These are phyloP conservation scores for Cordyceps sp. DNA, from an alignment of 2,329 filamentous ascomycete species.

Conservation along the genomic window DNA sequence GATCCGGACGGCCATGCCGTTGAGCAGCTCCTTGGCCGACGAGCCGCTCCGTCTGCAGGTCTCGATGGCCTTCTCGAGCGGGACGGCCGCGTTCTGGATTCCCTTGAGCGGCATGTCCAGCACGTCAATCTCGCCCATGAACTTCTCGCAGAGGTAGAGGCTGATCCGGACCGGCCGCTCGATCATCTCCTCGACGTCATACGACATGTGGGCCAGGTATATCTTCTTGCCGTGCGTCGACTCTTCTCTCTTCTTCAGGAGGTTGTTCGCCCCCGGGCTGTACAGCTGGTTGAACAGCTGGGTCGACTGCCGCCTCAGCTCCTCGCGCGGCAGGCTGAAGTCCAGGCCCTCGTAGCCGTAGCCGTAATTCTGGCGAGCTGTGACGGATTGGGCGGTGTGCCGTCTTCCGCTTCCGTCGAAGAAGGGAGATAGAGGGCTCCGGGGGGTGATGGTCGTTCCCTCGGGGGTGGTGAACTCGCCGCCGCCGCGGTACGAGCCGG, in stretches of 20 bases:
- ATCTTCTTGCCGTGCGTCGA: no score
- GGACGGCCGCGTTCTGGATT: neutral
- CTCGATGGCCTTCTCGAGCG: neutral
- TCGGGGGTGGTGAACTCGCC: neutral
- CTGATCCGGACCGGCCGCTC: neutral
- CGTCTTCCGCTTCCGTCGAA: neutral
- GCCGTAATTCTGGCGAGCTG: neutral
- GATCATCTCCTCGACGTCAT: neutral
- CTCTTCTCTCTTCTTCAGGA: no score
- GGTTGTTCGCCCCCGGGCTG: no score
- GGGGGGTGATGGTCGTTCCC: neutral
- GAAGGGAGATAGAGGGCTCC: neutral
- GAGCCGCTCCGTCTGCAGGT: neutral
- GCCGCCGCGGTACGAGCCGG: neutral
- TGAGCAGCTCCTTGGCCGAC: no score
- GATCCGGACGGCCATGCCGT: no score
- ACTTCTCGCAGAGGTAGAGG: neutral
- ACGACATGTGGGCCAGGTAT: neutral
- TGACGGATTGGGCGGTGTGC: neutral
- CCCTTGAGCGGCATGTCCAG: neutral
- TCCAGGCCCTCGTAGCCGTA: neutral
- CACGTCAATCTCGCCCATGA: neutral
- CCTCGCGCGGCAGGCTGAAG: no score
- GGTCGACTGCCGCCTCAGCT: no score
- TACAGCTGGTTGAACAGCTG: neutral